Evolutionary conservation across 2,329 filamentous ascomycete genomes (phyloP), one percentile per base, ranked within the genome.

Genomic region (Fusarium secorum): DNA sequence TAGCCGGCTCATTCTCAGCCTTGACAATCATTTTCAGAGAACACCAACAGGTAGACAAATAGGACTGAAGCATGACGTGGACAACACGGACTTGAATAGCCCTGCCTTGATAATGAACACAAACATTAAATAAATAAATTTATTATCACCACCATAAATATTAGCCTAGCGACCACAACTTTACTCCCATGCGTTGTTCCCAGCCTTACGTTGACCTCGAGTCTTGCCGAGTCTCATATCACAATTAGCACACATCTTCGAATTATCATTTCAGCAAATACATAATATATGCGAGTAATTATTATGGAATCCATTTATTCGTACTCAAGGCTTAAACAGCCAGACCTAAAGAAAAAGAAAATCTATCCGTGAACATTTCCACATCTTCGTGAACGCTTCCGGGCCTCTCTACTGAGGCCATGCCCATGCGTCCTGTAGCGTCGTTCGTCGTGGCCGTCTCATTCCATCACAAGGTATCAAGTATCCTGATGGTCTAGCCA

Each of bases 281-380:
- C 14, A 17, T 17, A 20, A 11, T 7, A 2, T 10, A 6, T 5
- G 10, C 10, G 4, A 26, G 13, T 15, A n/a, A 32, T 63, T 36
- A 26, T 57, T 17, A 58, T 64, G 51, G 56, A 35, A 48, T 52
- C 66, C 70, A 72, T 75, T 59, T 53, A 71, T 76, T 74, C 73
- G 64, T 70, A 71, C 74, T 72, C 58, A 76, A 71, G 67, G 66
- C 72, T 75, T 60, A 60, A 59, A 44, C 22, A 68, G 66, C 70
- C 67, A 49, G 64, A 66, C 72, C 68, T 69, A 75, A 77, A 70
- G 55, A 73, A 74, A 73, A 70, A 76, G 73, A 74, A 66, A 78
- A 75, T 80, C 78, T 80, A 80, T 80, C 72, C 73, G 74, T 76
- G 70, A 78, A 76, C 71, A 68, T 76, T 75, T 69, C 73, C 74